A percentile compares a stretch with the other conserved stretches of the same genome.
These are phyloP conservation scores for Plasmodium gonderi DNA, from an alignment of 169 alveolate species.

Conservation along the genomic window DNA sequence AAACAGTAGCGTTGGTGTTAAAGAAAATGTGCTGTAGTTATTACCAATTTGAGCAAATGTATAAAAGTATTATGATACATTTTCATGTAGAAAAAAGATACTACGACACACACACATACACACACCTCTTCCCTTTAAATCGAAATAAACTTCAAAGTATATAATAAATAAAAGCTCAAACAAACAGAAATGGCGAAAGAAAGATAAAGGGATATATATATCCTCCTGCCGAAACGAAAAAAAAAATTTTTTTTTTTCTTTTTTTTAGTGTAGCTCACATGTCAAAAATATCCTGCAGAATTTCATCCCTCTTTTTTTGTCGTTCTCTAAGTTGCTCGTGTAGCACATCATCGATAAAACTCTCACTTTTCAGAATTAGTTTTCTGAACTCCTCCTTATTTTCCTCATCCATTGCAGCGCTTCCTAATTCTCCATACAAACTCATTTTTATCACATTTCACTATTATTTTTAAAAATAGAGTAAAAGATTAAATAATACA, in stretches of 20 bases:
- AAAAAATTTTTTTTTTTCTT: background rate
- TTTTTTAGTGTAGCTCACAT: conserved; percentile 21
- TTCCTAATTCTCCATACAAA: conserved; percentile 48
- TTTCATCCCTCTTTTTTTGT: conserved; percentile 69
- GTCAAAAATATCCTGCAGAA: conserved; percentile 73
- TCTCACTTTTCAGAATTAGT: conserved; percentile 67
- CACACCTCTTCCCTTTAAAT: background rate
- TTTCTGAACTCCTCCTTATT: conserved; percentile 46
- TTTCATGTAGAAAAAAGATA: background rate
- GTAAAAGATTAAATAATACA: background rate
- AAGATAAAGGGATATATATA: background rate
- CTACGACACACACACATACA: no score
- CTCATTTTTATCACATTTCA: conserved; percentile 37
- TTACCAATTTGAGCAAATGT: background rate
- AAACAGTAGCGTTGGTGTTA: background rate
- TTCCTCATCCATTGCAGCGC: conserved; percentile 60
- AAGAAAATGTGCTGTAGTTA: background rate
- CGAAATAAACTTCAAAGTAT: background rate
- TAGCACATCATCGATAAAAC: conserved; percentile 71
- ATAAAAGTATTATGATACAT: background rate
- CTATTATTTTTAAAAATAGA: background rate
- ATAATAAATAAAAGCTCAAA: background rate
- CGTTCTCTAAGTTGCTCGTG: conserved; percentile 61
- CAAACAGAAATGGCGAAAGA: background rate
- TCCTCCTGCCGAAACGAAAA: background rate